Conservation (phyloP, 805 yeast species). For the Metschnikowia hibisci region DNA sequence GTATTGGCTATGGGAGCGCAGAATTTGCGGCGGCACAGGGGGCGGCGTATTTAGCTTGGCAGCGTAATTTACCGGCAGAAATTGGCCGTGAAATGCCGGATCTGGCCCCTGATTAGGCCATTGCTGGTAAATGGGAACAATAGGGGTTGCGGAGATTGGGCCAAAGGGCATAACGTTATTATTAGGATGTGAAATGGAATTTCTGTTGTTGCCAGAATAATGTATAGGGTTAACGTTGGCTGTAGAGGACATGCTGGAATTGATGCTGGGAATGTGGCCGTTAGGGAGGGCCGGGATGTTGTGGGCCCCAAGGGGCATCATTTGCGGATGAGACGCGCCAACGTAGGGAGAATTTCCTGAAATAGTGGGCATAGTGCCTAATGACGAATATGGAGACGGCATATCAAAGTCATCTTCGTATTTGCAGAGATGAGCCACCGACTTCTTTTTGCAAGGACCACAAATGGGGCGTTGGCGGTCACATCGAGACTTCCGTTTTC, state of each 20-base stretch:
- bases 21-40: not conserved
- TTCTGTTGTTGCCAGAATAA: not conserved
- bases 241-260: not conserved
- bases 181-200: not conserved
- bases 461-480: constrained; percentile 42
- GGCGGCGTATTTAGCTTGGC: not conserved
- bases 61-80: not conserved
- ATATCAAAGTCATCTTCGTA: constrained; percentile 26
- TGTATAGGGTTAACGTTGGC: not conserved
- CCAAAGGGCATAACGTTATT: not conserved
- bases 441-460: constrained; percentile 40
- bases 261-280: not conserved
- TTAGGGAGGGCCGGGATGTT: not conserved
- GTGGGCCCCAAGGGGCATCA: constrained; percentile 5
- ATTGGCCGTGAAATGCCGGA: not conserved
- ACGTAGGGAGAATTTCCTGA: constrained; percentile 12
- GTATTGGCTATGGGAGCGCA: not conserved
- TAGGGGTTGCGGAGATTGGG: not conserved
- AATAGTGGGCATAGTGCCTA: not conserved
- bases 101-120: constrained; percentile 2
- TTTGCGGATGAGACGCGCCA: constrained; percentile 4
- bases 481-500: constrained; percentile 41
- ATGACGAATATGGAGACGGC: not conserved
- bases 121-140: constrained; percentile 3
- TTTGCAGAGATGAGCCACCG: constrained; percentile 40